These are phyloP conservation scores for Blastobotrys malaysiensis DNA, from an alignment of 1,139 yeast species.

Conservation along the genomic window DNA sequence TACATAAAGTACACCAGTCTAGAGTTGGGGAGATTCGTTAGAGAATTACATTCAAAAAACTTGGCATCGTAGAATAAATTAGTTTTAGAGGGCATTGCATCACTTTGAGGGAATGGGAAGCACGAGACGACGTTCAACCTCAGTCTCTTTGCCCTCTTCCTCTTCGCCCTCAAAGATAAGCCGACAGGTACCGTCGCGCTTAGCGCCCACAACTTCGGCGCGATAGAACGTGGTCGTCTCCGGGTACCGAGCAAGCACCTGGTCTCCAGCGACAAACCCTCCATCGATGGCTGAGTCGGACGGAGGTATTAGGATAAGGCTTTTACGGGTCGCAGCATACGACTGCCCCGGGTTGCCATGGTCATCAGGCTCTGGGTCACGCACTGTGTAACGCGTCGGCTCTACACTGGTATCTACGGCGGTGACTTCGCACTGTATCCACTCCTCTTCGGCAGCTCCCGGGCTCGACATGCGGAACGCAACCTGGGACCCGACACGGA, in stretches of 20 bases:
- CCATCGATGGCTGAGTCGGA: constrained; percentile 37
- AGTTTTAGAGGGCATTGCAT: no score
- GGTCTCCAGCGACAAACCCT: constrained; percentile 66
- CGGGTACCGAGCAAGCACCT: constrained; percentile 90
- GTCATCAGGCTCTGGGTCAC: constrained; percentile 98
- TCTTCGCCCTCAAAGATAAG: constrained; percentile 95
- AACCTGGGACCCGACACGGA: constrained; percentile 66
- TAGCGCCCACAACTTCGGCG: constrained; percentile 81
- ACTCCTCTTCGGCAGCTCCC: constrained; percentile 66
- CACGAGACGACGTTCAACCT: constrained; percentile 79
- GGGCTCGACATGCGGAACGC: constrained; percentile 59
- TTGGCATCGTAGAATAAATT: no score
- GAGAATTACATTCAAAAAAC: no score
- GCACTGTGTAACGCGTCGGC: constrained; percentile 68
- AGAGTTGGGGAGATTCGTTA: no score
- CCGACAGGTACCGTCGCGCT: constrained; percentile 70
- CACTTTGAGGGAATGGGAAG: constrained; percentile 41
- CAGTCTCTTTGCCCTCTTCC: constrained; percentile 92
- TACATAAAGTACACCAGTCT: no score
- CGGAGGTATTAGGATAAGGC: constrained; percentile 66
- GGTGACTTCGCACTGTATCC: constrained; percentile 95
- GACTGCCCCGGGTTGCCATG: constrained; percentile 83
- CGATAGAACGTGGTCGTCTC: constrained; percentile 97
- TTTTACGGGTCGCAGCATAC: constrained; percentile 77
- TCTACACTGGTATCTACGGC: constrained; percentile 57